A percentile compares a stretch with the other conserved stretches of the same genome.
Evolutionary conservation across 371 early-diverging fungal species (phyloP).

Genomic region (Circinella umbellata): DNA sequence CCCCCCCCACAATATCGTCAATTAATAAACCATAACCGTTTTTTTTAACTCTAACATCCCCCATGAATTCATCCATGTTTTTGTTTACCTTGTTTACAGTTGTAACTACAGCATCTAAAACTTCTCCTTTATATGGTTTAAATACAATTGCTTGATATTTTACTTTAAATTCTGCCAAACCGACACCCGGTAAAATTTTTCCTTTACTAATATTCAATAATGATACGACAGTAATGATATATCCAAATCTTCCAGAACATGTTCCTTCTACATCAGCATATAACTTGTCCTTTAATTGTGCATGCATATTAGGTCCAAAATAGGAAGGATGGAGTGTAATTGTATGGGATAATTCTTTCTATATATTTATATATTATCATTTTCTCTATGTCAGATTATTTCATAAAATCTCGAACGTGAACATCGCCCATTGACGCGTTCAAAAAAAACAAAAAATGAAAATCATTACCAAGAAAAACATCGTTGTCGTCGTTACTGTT

Average conservation of each 20-base stretch:
- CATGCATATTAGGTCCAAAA: slow-evolving; percentile 87
- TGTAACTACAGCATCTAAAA: slow-evolving; percentile 95
- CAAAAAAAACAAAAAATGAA: no score
- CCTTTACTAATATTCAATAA: slow-evolving; percentile 81
- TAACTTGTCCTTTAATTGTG: slow-evolving; percentile 77
- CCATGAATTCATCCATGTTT: no score
- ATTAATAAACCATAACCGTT: not conserved
- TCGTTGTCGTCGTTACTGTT: not conserved
- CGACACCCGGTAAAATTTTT: slow-evolving; percentile 85
- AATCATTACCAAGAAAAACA: slow-evolving; percentile 7
- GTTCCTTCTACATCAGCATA: slow-evolving; percentile 96
- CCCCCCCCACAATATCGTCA: not conserved
- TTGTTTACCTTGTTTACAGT: slow-evolving; percentile 87
- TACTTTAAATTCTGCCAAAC: slow-evolving; percentile 93
- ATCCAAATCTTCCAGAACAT: slow-evolving; percentile 92
- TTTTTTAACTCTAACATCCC: not conserved
- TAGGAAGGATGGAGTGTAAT: slow-evolving; percentile 92
- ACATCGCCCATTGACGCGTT: no score
- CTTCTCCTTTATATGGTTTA: slow-evolving; percentile 97
- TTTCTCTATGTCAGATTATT: no score
- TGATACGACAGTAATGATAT: slow-evolving; percentile 90
- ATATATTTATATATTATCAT: no score
- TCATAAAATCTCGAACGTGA: no score
- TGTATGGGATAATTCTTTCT: slow-evolving; percentile 88
- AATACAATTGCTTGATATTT: slow-evolving; percentile 97